phyloP scores from a whole-genome alignment of 306 rosid genomes.

The Casuarina equisetifolia region DNA sequence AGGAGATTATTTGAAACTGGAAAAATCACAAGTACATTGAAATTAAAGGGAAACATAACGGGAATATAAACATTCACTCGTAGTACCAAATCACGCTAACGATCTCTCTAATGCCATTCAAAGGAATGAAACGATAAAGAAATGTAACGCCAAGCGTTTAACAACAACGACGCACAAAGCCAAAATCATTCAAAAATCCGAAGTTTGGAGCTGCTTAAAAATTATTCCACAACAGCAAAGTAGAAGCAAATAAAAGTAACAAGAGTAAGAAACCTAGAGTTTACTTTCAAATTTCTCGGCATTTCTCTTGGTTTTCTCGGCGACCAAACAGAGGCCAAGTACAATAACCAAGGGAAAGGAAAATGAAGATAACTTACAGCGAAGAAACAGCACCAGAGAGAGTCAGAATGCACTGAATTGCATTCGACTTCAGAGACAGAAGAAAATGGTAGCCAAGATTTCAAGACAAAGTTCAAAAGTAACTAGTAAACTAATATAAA shows the following conservation, averaged over 20 bases:
- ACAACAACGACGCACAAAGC: neutral
- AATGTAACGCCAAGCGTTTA: neutral
- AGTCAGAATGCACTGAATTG: neutral
- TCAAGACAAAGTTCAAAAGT: neutral
- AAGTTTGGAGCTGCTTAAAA: neutral
- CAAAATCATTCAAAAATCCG: neutral
- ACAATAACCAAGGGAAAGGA: neutral
- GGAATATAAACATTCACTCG: no score
- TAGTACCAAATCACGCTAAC: no score
- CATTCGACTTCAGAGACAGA: neutral
- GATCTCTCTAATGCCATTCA: no score
- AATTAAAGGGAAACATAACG: neutral
- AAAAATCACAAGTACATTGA: neutral
- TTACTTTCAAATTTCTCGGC: neutral
- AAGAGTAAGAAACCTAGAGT: neutral
- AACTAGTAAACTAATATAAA: neutral
- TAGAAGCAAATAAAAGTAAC: no score
- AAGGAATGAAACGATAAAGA: neutral
- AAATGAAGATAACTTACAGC: neutral
- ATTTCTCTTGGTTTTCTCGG: neutral
- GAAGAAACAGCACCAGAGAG: neutral
- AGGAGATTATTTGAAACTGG: neutral
- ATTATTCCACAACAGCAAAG: no score
- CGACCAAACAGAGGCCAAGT: neutral
- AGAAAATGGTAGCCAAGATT: neutral